Evolutionary conservation across 2,329 filamentous ascomycete species (phyloP).

Genomic region (Ophidiomyces ophidiicola): DNA sequence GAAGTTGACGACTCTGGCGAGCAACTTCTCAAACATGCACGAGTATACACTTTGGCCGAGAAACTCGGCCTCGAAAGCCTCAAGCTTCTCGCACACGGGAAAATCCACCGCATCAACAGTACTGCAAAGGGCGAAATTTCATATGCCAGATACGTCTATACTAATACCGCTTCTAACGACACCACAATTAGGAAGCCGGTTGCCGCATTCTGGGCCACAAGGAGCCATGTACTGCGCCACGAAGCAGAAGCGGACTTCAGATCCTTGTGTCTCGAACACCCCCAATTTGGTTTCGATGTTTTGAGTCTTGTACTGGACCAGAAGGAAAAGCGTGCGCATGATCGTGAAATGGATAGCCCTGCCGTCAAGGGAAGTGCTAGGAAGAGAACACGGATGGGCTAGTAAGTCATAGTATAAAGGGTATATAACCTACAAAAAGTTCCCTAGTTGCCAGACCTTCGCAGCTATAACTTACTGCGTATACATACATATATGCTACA

Average conservation of each 20-base stretch:
- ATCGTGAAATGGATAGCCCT: conserved; percentile 27
- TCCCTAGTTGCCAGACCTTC: too few species aligned
- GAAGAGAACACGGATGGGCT: conserved; percentile 25
- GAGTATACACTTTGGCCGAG: conserved; percentile 77
- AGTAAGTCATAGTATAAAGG: background rate
- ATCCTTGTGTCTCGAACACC: conserved; percentile 72
- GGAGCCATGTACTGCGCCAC: conserved; percentile 66
- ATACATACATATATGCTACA: too few species aligned
- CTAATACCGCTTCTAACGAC: conserved; percentile 58
- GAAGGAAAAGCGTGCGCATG: conserved; percentile 31
- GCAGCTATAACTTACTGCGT: too few species aligned
- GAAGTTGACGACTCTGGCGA: conserved; percentile 63
- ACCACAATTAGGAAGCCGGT: conserved; percentile 65
- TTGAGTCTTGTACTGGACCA: conserved; percentile 47
- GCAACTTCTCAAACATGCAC: conserved; percentile 77
- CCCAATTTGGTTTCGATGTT: conserved; percentile 87
- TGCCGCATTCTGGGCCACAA: conserved; percentile 79
- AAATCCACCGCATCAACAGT: conserved; percentile 84
- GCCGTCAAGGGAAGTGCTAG: conserved; percentile 27
- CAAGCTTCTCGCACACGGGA: conserved; percentile 66
- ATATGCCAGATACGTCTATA: conserved; percentile 84
- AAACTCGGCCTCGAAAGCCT: conserved; percentile 58
- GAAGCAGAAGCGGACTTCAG: conserved; percentile 81
- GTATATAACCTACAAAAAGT: too few species aligned
- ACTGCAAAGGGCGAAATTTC: conserved; percentile 82